Evolutionary conservation across 2,329 filamentous ascomycete genomes (phyloP), one percentile per base, ranked within the genome.

Genomic region (Neocucurbitaria cava): DNA sequence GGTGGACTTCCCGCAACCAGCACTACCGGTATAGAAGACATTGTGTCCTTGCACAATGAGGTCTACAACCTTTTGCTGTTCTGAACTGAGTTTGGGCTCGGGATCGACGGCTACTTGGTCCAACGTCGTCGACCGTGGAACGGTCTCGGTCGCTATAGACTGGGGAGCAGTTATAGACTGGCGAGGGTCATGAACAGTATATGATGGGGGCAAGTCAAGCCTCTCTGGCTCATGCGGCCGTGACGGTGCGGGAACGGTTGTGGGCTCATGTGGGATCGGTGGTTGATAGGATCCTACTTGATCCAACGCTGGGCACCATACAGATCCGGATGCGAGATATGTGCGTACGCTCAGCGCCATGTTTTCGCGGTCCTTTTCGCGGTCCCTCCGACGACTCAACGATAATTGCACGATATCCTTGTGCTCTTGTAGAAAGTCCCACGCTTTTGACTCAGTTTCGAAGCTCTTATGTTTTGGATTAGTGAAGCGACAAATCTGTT

Each of bases 401-500:
- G 49, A 31, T 38, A 10, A 28, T 24, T 28, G 24, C 17, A 53
- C 18, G 6, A 30, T 10, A 5, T 74, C 78, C 38, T 50, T 59
- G 33, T 62, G 52, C n/a, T 61, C 56, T 20, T 62, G 46, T 9
- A 96, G 89, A 71, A 90, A 97, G n/a, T 85, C 85, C 68, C 93
- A 86, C 0, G 94, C 94, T 73, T 95, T 91, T 47, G 81, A 81
- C 21, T 69, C 61, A 8, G 76, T 81, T 33, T 74, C 66, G 53
- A 83, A 83, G 1, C 71, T 74, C 62, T 76, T 78, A 48, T 80
- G 85, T 56, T 83, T 85, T 6, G 85, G 83, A 4, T 86, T 87
- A 64, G 88, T 88, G 71, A 87, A 88, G 1, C 89, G 90, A 24
- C 81, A 85, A 55, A 95, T 90, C 61, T 93, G 89, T 60, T 85